Conservation (phyloP, 352 stramenopile species). For the Saprolegnia diclina region DNA sequence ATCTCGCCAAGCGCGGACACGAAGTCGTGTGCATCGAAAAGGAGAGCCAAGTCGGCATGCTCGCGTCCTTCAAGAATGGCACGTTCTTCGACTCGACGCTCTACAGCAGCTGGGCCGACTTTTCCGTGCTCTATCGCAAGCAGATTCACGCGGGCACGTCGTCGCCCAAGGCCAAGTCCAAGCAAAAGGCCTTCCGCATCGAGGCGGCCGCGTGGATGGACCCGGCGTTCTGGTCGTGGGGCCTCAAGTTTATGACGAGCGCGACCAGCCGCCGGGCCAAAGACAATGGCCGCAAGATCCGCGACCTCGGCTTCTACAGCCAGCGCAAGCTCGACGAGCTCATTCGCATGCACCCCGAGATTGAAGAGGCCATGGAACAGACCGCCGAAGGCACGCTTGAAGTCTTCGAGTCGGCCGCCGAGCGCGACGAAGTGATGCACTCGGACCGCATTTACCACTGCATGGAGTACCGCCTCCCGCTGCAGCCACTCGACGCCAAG, state of each 20-base stretch:
- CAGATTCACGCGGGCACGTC: constrained; percentile 10
- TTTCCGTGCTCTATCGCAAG: constrained; percentile 42
- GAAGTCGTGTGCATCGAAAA: constrained; percentile 85
- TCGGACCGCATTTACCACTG: constrained; percentile 67
- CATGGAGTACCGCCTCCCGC: constrained; percentile 68
- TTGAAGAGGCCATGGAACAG: constrained; percentile 81
- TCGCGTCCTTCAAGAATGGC: constrained; percentile 75
- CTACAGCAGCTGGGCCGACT: constrained; percentile 76
- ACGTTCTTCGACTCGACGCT: constrained; percentile 77
- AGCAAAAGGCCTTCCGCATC: constrained; percentile 75
- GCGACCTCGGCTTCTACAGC: constrained; percentile 80
- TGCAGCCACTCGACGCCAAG: constrained; percentile 50
- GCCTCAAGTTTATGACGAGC: constrained; percentile 78
- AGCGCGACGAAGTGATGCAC: constrained; percentile 64
- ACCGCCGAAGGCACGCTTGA: constrained; percentile 80
- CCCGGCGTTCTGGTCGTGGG: constrained; percentile 84
- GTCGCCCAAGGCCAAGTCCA: constrained; percentile 16
- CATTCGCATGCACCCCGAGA: constrained; percentile 67
- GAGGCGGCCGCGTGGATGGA: constrained; percentile 76
- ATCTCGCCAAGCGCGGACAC: constrained; percentile 76
- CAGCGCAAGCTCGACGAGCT: constrained; percentile 80
- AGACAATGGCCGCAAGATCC: constrained; percentile 72
- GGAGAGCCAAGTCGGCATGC: constrained; percentile 65
- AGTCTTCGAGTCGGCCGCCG: constrained; percentile 49
- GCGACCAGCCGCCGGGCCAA: constrained; percentile 68